These are phyloP conservation scores for Fusarium siculi DNA, from an alignment of 2,329 filamentous ascomycete species.

Conservation along the genomic window DNA sequence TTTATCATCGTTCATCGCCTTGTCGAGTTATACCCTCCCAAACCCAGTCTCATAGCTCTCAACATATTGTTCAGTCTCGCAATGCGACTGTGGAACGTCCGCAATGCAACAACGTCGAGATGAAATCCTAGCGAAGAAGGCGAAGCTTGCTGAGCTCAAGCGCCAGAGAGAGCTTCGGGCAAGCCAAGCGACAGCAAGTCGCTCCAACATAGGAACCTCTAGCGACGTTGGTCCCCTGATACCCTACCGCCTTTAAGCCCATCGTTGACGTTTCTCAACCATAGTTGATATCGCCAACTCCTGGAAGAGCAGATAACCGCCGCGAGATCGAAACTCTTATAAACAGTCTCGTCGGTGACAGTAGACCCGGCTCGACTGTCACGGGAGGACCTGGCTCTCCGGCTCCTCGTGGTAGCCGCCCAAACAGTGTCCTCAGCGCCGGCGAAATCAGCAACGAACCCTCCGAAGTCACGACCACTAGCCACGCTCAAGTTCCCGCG, in stretches of 20 bases:
- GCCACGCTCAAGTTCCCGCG: conserved; percentile 53
- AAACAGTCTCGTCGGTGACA: conserved; percentile 82
- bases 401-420: conserved; percentile 76
- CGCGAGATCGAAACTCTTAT: conserved; percentile 88
- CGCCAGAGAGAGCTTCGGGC: conserved; percentile 86
- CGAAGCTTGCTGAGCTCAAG: conserved; percentile 96
- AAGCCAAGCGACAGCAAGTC: conserved; percentile 76
- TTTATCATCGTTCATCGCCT: neutral
- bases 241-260: conserved; percentile 26
- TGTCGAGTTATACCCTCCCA: conserved; percentile 7
- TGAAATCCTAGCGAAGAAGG: conserved; percentile 96
- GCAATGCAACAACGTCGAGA: conserved; percentile 85
- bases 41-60: conserved; percentile 33
- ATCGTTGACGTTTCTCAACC: conserved; percentile 19
- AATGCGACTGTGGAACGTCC: conserved; percentile 59
- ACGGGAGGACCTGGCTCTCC: conserved; percentile 73
- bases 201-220: conserved; percentile 74
- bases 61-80: conserved; percentile 49
- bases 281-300: conserved; percentile 72
- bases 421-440: conserved; percentile 86
- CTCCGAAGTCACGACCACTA: conserved; percentile 67
- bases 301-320: conserved; percentile 74
- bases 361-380: conserved; percentile 74
- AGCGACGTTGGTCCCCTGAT: conserved; percentile 71
- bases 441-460: conserved; percentile 82